Percentiles rank a stretch among this genome's conserved stretches.
phyloP scores from a whole-genome alignment of 768 basidiomycete genomes.

The Paxillus ammoniavirescens region DNA sequence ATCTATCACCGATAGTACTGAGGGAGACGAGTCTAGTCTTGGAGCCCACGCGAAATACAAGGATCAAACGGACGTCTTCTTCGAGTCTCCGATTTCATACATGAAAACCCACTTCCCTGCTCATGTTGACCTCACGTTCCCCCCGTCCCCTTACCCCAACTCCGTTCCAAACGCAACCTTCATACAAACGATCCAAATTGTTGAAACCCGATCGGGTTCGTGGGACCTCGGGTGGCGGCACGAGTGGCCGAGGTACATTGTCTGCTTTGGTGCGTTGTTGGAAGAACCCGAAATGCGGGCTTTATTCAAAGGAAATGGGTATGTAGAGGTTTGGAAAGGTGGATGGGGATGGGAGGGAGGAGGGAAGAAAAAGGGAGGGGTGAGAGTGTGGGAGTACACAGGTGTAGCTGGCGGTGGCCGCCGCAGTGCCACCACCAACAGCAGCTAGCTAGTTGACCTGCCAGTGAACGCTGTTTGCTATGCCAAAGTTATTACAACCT shows the following conservation, averaged over 20 bases:
- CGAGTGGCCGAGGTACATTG: slow-evolving; percentile 78
- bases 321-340: slow-evolving; percentile 58
- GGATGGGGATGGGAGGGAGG: slow-evolving; percentile 77
- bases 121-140: slow-evolving; percentile 60
- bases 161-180: slow-evolving; percentile 46
- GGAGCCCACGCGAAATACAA: slow-evolving; percentile 56
- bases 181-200: slow-evolving; percentile 19
- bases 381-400: slow-evolving; percentile 59
- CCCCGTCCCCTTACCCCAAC: slow-evolving; percentile 54
- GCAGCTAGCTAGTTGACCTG: too few relatives aligned
- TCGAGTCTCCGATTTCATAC: slow-evolving; percentile 65
- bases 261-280: slow-evolving; percentile 82
- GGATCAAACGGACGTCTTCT: slow-evolving; percentile 86
- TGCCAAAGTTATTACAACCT: too few relatives aligned
- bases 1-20: slow-evolving; percentile 6
- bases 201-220: slow-evolving; percentile 25
- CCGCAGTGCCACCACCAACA: not conserved
- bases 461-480: too few relatives aligned
- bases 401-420: not conserved
- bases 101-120: slow-evolving; percentile 65
- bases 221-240: slow-evolving; percentile 53
- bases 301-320: slow-evolving; percentile 54
- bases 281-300: slow-evolving; percentile 45
- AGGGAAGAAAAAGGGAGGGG: slow-evolving; percentile 61
- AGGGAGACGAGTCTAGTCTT: slow-evolving; percentile 24